Conservation (phyloP, 305 asterid genomes). For the Fraxinus dipetala region DNA sequence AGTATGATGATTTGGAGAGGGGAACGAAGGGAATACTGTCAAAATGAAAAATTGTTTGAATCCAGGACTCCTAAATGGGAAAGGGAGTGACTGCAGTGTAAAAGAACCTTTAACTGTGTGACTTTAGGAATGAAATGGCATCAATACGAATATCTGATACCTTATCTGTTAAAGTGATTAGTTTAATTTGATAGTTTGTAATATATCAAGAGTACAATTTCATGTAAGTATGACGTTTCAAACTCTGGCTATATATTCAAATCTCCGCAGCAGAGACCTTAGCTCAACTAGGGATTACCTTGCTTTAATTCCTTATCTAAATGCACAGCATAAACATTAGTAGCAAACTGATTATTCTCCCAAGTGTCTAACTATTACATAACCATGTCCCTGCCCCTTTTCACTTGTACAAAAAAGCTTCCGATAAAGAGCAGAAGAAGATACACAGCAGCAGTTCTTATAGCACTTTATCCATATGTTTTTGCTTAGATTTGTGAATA, state of each 20-base stretch:
- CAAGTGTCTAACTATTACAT: neutral
- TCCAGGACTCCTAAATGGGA: neutral
- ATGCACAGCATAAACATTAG: neutral
- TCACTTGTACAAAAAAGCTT: neutral
- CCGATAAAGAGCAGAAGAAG: neutral
- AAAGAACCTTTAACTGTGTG: neutral
- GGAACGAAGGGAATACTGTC: neutral
- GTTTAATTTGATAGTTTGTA: neutral
- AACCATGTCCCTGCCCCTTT: neutral
- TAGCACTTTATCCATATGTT: neutral
- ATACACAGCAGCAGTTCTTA: neutral
- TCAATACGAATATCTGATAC: neutral
- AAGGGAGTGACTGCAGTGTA: neutral
- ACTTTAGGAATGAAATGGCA: neutral
- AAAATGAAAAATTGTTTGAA: neutral
- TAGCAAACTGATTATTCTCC: neutral
- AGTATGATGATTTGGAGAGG: neutral
- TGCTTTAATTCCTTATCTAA: neutral
- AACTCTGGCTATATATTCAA: neutral
- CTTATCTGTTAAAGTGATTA: neutral
- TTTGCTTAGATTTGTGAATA: conserved; percentile 4
- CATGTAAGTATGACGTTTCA: neutral
- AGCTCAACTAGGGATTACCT: neutral
- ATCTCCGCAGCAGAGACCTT: neutral
- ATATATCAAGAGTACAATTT: neutral